Percentiles rank a stretch among this genome's conserved stretches.
These are phyloP conservation scores for Leishmania mexicana DNA, from an alignment of 208 protist species.

Conservation along the genomic window DNA sequence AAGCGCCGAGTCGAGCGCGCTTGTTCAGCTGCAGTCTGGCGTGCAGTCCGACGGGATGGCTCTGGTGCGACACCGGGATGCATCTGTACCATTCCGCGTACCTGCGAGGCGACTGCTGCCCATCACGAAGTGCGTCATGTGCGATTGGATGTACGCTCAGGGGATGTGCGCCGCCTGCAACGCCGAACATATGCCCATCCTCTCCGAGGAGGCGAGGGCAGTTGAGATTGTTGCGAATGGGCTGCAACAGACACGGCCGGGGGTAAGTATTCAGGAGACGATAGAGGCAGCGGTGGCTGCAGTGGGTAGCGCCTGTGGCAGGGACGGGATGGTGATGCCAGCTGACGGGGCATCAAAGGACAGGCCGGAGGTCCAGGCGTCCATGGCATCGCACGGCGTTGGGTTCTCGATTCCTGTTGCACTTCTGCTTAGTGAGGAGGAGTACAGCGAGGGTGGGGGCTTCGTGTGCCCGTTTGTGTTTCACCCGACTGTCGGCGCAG, in stretches of 20 bases:
- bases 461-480: constrained; percentile 68
- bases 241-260: constrained; percentile 8
- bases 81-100: constrained; percentile 30
- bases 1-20: constrained; percentile 22
- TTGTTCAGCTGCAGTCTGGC: constrained; percentile 33
- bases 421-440: constrained; percentile 43
- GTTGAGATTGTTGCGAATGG: constrained; percentile 37
- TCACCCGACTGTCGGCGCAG: constrained; percentile 38
- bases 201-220: constrained; percentile 41
- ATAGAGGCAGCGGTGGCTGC: constrained; percentile 20
- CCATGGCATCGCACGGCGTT: constrained; percentile 8
- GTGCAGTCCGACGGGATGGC: constrained; percentile 36
- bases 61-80: constrained; percentile 27
- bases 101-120: constrained; percentile 46
- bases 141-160: constrained; percentile 38
- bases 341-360: constrained; percentile 10
- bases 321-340: constrained; percentile 8
- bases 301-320: constrained; percentile 20
- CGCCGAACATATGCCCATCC: constrained; percentile 30
- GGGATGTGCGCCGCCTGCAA: constrained; percentile 25
- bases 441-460: constrained; percentile 24
- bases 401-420: constrained; percentile 35
- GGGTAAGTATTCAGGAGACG: constrained; percentile 11
- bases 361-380: constrained; percentile 7
- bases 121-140: constrained; percentile 48